These are phyloP conservation scores for Arachis monticola DNA, from an alignment of 331 rosid genomes.

Conservation along the genomic window DNA sequence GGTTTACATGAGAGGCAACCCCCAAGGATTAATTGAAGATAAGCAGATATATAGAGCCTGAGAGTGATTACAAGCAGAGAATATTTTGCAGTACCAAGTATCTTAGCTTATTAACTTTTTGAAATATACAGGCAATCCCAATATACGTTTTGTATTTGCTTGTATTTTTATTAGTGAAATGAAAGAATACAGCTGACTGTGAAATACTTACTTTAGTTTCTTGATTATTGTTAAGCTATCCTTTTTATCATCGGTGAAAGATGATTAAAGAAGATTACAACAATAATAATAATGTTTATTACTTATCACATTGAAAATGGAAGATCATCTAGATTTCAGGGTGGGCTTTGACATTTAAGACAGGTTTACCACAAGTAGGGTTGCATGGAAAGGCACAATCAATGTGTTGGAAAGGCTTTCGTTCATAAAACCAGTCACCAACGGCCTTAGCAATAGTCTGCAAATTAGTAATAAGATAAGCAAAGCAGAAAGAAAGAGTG, in stretches of 20 bases:
- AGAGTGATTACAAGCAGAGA: too few species aligned
- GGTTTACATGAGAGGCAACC: too few species aligned
- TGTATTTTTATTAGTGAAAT: neutral
- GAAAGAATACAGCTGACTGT: neutral
- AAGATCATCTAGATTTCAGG: conserved; percentile 40
- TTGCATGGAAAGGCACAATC: conserved; percentile 93
- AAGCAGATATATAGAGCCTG: too few species aligned
- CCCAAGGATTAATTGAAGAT: too few species aligned
- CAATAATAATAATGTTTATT: neutral
- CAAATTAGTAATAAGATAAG: conserved; percentile 23
- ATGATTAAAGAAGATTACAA: neutral
- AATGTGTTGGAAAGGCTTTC: conserved; percentile 58
- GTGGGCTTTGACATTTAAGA: conserved; percentile 39
- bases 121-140: neutral
- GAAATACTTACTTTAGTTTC: neutral
- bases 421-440: conserved; percentile 81
- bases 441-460: conserved; percentile 88
- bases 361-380: conserved; percentile 77
- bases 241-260: too few species aligned
- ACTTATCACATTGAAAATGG: neutral
- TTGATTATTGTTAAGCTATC: neutral
- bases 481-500: neutral
- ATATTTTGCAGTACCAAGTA: too few species aligned
- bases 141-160: neutral
- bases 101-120: too few species aligned